Evolutionary conservation across 768 basidiomycete genomes (phyloP).

Genomic region (Stropharia rugosoannulata): DNA sequence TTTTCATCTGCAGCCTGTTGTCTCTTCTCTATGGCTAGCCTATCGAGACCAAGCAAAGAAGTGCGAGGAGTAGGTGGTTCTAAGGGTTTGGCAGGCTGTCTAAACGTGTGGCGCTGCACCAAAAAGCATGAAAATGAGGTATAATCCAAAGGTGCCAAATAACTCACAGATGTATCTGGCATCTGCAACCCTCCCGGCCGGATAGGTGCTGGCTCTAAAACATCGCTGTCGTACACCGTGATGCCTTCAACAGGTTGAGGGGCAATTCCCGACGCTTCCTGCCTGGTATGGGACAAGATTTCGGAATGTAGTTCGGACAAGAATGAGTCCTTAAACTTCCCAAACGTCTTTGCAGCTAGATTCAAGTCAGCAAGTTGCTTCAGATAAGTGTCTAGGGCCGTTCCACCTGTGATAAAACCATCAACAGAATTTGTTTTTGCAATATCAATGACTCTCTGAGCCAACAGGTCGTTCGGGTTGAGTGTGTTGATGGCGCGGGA

Average conservation of each 20-base stretch:
- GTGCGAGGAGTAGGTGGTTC: constrained; percentile 77
- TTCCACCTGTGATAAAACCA: constrained; percentile 67
- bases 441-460: constrained; percentile 75
- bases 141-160: neutral
- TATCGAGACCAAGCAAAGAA: constrained; percentile 86
- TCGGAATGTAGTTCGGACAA: constrained; percentile 78
- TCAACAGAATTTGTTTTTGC: constrained; percentile 66
- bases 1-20: constrained; percentile 47
- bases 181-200: constrained; percentile 78
- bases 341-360: constrained; percentile 76
- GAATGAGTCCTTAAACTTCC: constrained; percentile 81
- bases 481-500: constrained; percentile 77
- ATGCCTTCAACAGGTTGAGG: constrained; percentile 73
- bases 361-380: neutral
- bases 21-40: constrained; percentile 86
- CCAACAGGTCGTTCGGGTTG: constrained; percentile 83
- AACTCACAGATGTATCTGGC: constrained; percentile 52
- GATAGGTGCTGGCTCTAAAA: constrained; percentile 77
- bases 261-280: constrained; percentile 53
- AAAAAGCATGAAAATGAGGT: constrained; percentile 6
- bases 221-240: constrained; percentile 75
- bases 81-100: constrained; percentile 66
- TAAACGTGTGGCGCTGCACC: constrained; percentile 75
- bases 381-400: neutral
- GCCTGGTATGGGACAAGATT: constrained; percentile 69